Evolutionary conservation across 371 early-diverging fungal species (phyloP), one percentile per base, ranked within the genome.

Genomic region (Mortierella sp.): DNA sequence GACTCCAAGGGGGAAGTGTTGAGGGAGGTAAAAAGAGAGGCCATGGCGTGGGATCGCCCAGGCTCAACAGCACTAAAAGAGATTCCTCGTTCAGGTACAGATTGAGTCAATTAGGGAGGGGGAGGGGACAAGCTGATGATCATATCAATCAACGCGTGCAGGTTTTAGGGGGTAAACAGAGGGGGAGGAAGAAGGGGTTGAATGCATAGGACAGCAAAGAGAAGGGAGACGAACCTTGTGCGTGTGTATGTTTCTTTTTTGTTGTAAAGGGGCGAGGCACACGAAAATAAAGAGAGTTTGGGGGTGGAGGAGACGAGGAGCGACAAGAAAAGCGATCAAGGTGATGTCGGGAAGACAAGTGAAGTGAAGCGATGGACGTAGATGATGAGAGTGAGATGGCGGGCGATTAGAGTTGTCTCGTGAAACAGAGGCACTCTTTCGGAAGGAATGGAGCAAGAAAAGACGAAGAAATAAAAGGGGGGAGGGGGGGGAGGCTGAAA

Each of bases 371-470:
- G 71, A 71, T 34, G 72, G 51, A 14, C 34, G 51, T 50, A 51
- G 72, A 72, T 24, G 51, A 72, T 53, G 72, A 72, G 72, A 46
- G 53, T 53, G 72, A 72, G 72, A 46, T 50, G 51, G 50, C 11
- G 24, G 24, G 51, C 1, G 34, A 50, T 53, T 72, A 72, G 37
- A 51, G 72, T 72, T 72, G 53, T 50, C 53, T 72, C 72, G 53
- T 72, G 72, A 72, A 72, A 72, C 72, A 72, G 34, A 51, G 54
- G 72, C 21, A 48, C 72, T 14, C 24, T 50, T 51, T 31, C 34
- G 51, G 14, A 34, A 34, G 51, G 16, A 31, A 19, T 28, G n/a
- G 14, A 21, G 53, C 16, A 9, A 11, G 31, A 67, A 34, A 24
- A n/a, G 9, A 61, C 1, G 2, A 19, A 21, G 2, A 34, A 34